Conservation (phyloP, 495 filamentous ascomycete genomes). For the Penicillium canescens region DNA sequence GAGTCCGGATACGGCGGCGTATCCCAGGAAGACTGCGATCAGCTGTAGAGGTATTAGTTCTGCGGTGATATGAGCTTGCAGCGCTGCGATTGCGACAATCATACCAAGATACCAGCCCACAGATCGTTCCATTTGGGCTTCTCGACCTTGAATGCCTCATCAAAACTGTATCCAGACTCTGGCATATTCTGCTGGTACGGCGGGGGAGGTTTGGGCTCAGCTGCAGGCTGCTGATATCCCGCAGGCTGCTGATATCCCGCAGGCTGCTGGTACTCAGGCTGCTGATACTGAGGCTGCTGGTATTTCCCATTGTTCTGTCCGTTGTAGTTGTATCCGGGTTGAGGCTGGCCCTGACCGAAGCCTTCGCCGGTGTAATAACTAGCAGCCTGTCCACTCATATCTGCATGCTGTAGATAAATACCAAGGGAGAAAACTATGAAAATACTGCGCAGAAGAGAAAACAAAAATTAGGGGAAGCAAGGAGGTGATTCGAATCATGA, state of each 20-base stretch:
- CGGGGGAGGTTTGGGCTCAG: constrained; percentile 32
- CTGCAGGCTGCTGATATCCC: constrained; percentile 1
- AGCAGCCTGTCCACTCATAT: constrained; percentile 46
- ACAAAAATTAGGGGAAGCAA: not conserved
- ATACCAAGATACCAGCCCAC: constrained; percentile 78
- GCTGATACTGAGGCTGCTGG: constrained; percentile 6
- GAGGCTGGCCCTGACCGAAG: constrained; percentile 23
- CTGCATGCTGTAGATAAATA: constrained; percentile 13
- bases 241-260: not conserved
- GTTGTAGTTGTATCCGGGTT: constrained; percentile 13
- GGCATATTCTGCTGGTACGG: constrained; percentile 28
- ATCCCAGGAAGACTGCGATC: constrained; percentile 71
- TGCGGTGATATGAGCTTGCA: not conserved
- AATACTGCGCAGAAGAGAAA: not conserved
- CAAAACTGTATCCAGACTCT: constrained; percentile 52
- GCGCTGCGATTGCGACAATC: constrained; percentile 11
- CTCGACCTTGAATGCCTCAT: constrained; percentile 76
- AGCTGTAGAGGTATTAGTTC: constrained; percentile 48
- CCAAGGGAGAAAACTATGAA: not conserved
- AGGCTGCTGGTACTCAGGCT: constrained; percentile 9
- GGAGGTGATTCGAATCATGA: not conserved
- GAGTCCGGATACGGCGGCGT: constrained; percentile 73
- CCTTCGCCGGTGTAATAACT: constrained; percentile 38
- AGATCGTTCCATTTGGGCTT: constrained; percentile 85
- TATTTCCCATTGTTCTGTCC: constrained; percentile 17